Percentiles rank a stretch among this genome's conserved stretches.
Evolutionary conservation across 192 early-diverging fungal species (phyloP).

Genomic region (Podila epicladia): DNA sequence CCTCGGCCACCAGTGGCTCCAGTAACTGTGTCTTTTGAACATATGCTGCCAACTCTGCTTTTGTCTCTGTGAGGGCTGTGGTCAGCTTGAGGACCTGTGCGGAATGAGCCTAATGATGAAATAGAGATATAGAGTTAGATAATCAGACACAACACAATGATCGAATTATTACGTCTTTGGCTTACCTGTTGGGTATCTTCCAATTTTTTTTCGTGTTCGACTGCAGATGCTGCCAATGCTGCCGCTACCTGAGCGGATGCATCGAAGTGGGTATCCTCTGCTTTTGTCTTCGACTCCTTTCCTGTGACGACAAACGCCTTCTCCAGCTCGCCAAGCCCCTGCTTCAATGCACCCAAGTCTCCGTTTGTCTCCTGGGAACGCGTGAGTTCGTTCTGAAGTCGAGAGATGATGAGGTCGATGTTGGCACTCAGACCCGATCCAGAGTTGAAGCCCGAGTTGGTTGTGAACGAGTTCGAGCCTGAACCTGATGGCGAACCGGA

Average conservation of each 20-base stretch:
- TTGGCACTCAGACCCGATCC: constrained; percentile 34
- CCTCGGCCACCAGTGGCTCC: constrained; percentile 43
- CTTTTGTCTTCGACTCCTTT: background rate
- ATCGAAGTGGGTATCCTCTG: background rate
- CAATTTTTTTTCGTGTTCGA: constrained; percentile 18
- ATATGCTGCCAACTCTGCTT: constrained; percentile 34
- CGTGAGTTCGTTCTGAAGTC: constrained; percentile 44
- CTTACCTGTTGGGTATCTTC: constrained; percentile 24
- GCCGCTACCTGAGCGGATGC: background rate
- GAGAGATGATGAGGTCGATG: constrained; percentile 42
- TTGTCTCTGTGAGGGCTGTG: constrained; percentile 11
- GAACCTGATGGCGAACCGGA: constrained; percentile 15
- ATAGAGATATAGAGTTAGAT: background rate
- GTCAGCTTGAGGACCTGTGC: background rate
- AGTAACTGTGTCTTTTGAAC: constrained; percentile 42
- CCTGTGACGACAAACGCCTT: constrained; percentile 23
- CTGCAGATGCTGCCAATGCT: background rate
- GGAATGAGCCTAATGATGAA: background rate
- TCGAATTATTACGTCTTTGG: background rate
- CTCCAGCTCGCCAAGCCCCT: constrained; percentile 35
- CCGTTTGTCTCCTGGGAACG: constrained; percentile 45
- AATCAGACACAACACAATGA: background rate
- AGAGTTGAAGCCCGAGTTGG: constrained; percentile 3
- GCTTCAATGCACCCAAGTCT: constrained; percentile 39
- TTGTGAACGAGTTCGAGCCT: constrained; percentile 8